Evolutionary conservation across 495 filamentous ascomycete genomes (phyloP).

Genomic region (Staphylotrichum tortipilum): DNA sequence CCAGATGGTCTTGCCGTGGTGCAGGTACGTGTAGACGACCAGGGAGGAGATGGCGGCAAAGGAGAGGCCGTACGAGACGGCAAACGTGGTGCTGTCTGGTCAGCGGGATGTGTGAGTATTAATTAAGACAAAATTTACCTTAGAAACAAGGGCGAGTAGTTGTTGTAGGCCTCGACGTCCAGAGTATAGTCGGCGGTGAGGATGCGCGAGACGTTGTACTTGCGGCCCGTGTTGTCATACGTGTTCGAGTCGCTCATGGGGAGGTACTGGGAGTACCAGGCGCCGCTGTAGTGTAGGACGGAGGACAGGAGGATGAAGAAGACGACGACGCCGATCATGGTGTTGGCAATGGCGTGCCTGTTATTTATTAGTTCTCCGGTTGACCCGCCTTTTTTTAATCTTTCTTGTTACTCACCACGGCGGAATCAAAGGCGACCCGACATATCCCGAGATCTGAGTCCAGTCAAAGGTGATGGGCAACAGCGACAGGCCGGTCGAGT

Average conservation of each 20-base stretch:
- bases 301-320: slow-evolving; percentile 43
- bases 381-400: not conserved
- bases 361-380: not conserved
- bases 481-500: slow-evolving; percentile 51
- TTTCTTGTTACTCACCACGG: slow-evolving; percentile 39
- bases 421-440: slow-evolving; percentile 48
- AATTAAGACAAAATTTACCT: slow-evolving; percentile 24
- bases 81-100: slow-evolving; percentile 46
- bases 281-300: slow-evolving; percentile 55
- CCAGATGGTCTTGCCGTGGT: slow-evolving; percentile 57
- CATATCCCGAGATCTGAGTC: slow-evolving; percentile 52
- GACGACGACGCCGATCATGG: slow-evolving; percentile 49
- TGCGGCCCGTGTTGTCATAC: slow-evolving; percentile 52
- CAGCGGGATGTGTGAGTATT: not conserved
- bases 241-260: slow-evolving; percentile 52
- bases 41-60: slow-evolving; percentile 62
- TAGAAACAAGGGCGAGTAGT: slow-evolving; percentile 56
- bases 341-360: slow-evolving; percentile 51
- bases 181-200: slow-evolving; percentile 44
- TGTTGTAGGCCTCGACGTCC: slow-evolving; percentile 45
- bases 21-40: slow-evolving; percentile 55
- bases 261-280: slow-evolving; percentile 53
- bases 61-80: slow-evolving; percentile 58
- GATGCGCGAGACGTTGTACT: slow-evolving; percentile 48
- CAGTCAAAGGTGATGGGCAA: slow-evolving; percentile 59